Percentiles rank a stretch among this genome's conserved stretches.
phyloP scores from a whole-genome alignment of 768 basidiomycete species.

The Cantharellus anzutake region DNA sequence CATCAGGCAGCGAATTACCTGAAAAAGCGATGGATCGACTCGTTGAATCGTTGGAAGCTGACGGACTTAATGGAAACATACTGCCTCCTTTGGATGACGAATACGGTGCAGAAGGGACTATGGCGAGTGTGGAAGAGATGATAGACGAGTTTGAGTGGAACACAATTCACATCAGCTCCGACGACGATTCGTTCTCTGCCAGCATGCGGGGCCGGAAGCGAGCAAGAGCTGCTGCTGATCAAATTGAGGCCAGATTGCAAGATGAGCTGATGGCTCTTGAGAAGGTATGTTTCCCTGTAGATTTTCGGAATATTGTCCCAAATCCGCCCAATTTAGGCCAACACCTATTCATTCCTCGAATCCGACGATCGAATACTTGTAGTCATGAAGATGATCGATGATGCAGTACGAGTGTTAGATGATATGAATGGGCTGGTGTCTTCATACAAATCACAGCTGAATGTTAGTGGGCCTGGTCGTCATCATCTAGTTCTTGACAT shows the following conservation, averaged over 20 bases:
- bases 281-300: conserved; percentile 34
- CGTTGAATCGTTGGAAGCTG: too few species aligned
- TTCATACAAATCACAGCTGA: conserved; percentile 91
- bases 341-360: conserved; percentile 93
- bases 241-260: conserved; percentile 75
- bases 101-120: conserved; percentile 47
- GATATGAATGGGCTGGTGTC: conserved; percentile 76
- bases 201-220: conserved; percentile 14
- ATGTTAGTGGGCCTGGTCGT: conserved; percentile 32
- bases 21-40: too few species aligned
- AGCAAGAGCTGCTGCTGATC: conserved; percentile 58
- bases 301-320: not conserved
- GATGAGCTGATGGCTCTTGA: conserved; percentile 88
- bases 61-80: too few species aligned
- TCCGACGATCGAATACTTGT: conserved; percentile 77
- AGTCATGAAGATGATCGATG: conserved; percentile 78
- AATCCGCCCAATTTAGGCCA: conserved; percentile 38
- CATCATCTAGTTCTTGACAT: conserved; percentile 8
- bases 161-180: not conserved
- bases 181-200: not conserved
- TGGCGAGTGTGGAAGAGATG: conserved; percentile 95
- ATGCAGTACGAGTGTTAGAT: conserved; percentile 75
- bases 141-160: conserved; percentile 98
- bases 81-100: conserved; percentile 32
- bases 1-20: too few species aligned